phyloP scores from a whole-genome alignment of 2,329 filamentous ascomycete species.

The Colletotrichum siamense region DNA sequence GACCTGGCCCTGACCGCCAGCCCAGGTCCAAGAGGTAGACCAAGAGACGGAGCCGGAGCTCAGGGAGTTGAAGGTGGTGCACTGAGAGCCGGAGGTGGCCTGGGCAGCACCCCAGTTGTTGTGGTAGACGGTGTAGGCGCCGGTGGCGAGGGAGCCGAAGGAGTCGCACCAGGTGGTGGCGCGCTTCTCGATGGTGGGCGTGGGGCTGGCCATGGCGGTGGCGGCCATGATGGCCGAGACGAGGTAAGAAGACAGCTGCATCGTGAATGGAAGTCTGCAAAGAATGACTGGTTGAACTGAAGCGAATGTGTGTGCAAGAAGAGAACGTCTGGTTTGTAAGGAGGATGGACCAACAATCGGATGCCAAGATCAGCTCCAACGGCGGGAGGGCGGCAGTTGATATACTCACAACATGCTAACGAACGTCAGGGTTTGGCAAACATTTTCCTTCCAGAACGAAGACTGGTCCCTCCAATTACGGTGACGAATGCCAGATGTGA shows the following conservation, averaged over 20 bases:
- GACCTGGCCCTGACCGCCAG: slow-evolving; percentile 40
- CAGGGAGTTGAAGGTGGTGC: slow-evolving; percentile 42
- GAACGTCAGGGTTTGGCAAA: neutral
- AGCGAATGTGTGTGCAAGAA: neutral
- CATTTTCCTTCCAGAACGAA: neutral
- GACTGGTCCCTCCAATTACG: slow-evolving; percentile 3
- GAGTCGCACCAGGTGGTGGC: slow-evolving; percentile 41
- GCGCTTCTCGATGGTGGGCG: slow-evolving; percentile 37
- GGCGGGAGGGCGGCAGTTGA: neutral
- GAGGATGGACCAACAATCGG: neutral
- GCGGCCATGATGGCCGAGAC: slow-evolving; percentile 34
- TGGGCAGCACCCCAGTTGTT: slow-evolving; percentile 54
- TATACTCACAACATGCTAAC: neutral
- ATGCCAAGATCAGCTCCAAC: neutral
- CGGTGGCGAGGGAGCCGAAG: slow-evolving; percentile 40
- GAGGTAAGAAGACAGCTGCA: slow-evolving; percentile 22
- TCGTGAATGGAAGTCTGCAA: neutral
- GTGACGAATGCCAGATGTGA: neutral
- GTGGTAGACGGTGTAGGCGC: slow-evolving; percentile 55
- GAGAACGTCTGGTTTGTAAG: neutral
- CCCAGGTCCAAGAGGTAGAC: slow-evolving; percentile 48
- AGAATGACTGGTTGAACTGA: neutral
- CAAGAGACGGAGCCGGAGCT: slow-evolving; percentile 40
- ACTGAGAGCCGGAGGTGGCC: slow-evolving; percentile 40
- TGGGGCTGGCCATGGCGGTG: slow-evolving; percentile 30